Evolutionary conservation across 768 basidiomycete species (phyloP), one percentile per base, ranked within the genome.

Genomic region (Naganishia randhawae): DNA sequence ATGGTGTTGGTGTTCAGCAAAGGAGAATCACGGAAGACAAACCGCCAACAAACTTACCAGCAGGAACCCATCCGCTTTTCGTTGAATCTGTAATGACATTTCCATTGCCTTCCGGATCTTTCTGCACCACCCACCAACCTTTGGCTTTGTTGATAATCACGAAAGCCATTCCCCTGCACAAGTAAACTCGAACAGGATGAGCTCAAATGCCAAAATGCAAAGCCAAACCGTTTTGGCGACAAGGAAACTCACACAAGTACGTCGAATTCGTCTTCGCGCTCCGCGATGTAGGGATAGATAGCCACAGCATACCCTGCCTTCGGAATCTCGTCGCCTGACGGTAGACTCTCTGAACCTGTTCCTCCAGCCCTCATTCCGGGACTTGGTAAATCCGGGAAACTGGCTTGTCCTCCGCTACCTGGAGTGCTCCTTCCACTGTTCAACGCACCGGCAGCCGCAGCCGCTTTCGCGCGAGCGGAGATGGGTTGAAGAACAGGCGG

Each of bases 121-220:
- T 87, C 77, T 98, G 94, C 4, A 98, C 96, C 37, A 97, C 90
- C 92, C 95, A 99, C 96, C 96, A 99, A 0, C 96, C 95, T 65
- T 94, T 88, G n/a, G 93, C 89, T 63, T 94, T 87, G 64, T 91
- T 91, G 48, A 93, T 82, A 71, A 97, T 94, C 71, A 95, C 86
- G 80, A 93, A 97, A 0, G 92, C 92, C 75, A 94, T 91, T 45
- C 92, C 92, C 17, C 92, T 94, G 68, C 2, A 41, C 8, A 25
- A 63, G 13, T 13, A 51, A 54, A 61, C 22, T 32, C 37, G 22
- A 66, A 31, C 5, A 37, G 35, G 41, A n/a, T 29, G 13, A 37
- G n/a, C n/a, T n/a, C n/a, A n/a, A n/a, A n/a, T n/a, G n/a, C n/a
- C n/a, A n/a, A n/a, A n/a, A n/a, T n/a, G 27, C 37, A 67, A 29